phyloP scores from a whole-genome alignment of 441 rosid species.

The Pelargonium fulgidum region DNA sequence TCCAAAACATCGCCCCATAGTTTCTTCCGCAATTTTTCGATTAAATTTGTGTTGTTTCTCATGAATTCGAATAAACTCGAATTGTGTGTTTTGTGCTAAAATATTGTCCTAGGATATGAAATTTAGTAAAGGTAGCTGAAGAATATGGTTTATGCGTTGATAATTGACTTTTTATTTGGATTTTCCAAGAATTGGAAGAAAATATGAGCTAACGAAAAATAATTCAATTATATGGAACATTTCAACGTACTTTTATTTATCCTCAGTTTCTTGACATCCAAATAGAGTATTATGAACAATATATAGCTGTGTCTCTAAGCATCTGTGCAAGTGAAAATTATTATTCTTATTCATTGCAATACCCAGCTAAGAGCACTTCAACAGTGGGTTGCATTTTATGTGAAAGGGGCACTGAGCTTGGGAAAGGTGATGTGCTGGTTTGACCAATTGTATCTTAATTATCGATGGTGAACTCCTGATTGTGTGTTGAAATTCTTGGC shows the following conservation, averaged over 20 bases:
- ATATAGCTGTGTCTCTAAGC: background rate
- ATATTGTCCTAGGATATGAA: too few relatives aligned
- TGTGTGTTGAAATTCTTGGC: constrained; percentile 18
- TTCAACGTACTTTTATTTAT: background rate
- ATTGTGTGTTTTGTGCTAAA: too few relatives aligned
- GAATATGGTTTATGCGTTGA: too few relatives aligned
- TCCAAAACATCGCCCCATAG: too few relatives aligned
- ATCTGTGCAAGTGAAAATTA: background rate
- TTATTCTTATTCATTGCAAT: background rate
- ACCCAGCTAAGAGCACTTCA: background rate
- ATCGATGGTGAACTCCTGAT: constrained; percentile 24
- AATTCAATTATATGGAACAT: background rate
- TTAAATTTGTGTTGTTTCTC: too few relatives aligned
- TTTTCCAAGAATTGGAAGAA: too few relatives aligned
- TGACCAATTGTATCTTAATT: constrained; percentile 14
- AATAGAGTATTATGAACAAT: background rate
- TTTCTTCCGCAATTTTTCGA: too few relatives aligned
- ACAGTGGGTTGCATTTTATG: background rate
- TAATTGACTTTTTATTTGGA: too few relatives aligned
- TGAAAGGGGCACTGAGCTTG: constrained; percentile 15
- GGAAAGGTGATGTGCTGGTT: constrained; percentile 24
- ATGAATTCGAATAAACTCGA: too few relatives aligned
- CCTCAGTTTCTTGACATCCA: background rate
- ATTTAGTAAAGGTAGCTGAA: too few relatives aligned
- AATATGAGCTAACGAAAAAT: too few relatives aligned